Percentiles rank a stretch among this genome's conserved stretches.
phyloP scores from a whole-genome alignment of 805 yeast species.

The Candida silvicultrix region DNA sequence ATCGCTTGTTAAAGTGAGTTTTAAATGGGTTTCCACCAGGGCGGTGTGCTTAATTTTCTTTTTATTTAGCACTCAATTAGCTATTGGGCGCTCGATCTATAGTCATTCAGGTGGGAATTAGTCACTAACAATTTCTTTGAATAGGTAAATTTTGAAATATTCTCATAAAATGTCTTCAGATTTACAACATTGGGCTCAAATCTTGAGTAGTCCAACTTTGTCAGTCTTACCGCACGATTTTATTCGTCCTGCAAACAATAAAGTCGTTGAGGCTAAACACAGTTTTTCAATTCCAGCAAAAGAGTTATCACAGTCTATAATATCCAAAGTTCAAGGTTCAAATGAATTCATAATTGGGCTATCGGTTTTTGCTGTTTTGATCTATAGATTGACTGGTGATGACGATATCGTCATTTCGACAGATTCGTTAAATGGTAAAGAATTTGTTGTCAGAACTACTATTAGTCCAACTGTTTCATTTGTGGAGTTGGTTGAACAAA shows the following conservation, averaged over 20 bases:
- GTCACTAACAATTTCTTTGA: too few relatives aligned
- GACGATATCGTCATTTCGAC: conserved; percentile 90
- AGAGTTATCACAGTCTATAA: conserved; percentile 15
- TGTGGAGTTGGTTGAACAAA: conserved; percentile 40
- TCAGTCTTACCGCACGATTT: conserved; percentile 87
- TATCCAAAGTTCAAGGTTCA: conserved; percentile 19
- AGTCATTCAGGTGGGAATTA: too few relatives aligned
- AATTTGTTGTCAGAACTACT: conserved; percentile 57
- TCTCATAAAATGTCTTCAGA: conserved; percentile 9
- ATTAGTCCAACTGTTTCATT: conserved; percentile 53
- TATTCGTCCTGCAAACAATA: conserved; percentile 66
- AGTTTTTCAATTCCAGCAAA: conserved; percentile 27
- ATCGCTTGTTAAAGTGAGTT: too few relatives aligned
- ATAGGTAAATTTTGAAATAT: not conserved
- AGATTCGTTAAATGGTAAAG: conserved; percentile 36
- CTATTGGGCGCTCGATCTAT: too few relatives aligned
- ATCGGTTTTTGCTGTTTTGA: conserved; percentile 62
- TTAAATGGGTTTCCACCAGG: too few relatives aligned
- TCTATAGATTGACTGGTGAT: conserved; percentile 84
- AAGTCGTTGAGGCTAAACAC: conserved; percentile 56
- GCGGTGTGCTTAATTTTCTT: too few relatives aligned
- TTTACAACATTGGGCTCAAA: conserved; percentile 53
- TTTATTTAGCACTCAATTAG: too few relatives aligned
- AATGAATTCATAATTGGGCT: conserved; percentile 45
- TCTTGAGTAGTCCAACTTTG: conserved; percentile 73